phyloP scores from a whole-genome alignment of 805 yeast genomes.

The Lachancea sp. region DNA sequence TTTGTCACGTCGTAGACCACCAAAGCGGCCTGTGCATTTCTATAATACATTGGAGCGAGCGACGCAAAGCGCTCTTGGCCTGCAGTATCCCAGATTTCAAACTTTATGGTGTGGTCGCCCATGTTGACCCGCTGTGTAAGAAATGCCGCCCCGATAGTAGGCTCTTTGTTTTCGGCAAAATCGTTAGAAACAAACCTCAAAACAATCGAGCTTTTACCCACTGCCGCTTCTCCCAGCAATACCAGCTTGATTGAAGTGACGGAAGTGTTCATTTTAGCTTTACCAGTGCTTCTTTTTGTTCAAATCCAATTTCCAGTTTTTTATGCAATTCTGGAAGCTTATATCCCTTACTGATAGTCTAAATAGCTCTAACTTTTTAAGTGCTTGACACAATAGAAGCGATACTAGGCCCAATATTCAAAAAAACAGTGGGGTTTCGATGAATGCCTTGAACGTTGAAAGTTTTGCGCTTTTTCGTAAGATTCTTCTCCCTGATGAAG shows the following conservation, averaged over 20 bases:
- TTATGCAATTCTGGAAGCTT: slow-evolving; percentile 6
- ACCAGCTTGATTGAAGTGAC: slow-evolving; percentile 66
- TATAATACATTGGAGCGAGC: slow-evolving; percentile 93
- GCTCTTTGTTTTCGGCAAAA: slow-evolving; percentile 95
- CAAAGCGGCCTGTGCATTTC: slow-evolving; percentile 95
- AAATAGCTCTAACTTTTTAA: neutral
- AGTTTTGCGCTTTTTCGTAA: too few relatives aligned
- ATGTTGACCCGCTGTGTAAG: slow-evolving; percentile 88
- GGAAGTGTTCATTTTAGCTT: slow-evolving; percentile 23
- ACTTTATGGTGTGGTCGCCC: slow-evolving; percentile 80
- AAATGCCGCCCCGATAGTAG: slow-evolving; percentile 97
- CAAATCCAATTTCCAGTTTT: slow-evolving; percentile 5
- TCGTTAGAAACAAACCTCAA: slow-evolving; percentile 90
- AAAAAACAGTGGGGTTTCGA: too few relatives aligned
- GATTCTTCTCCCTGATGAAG: too few relatives aligned
- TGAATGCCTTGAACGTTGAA: too few relatives aligned
- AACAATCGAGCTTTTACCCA: slow-evolving; percentile 90
- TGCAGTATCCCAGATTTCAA: slow-evolving; percentile 95
- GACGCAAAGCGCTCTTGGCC: slow-evolving; percentile 97
- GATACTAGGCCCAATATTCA: too few relatives aligned
- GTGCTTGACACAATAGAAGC: too few relatives aligned
- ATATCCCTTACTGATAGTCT: neutral
- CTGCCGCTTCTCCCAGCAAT: slow-evolving; percentile 94
- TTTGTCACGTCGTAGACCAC: slow-evolving; percentile 94
- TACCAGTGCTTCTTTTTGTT: neutral